Conservation (phyloP, 371 early-diverging fungal genomes). For the Blakeslea trispora region DNA sequence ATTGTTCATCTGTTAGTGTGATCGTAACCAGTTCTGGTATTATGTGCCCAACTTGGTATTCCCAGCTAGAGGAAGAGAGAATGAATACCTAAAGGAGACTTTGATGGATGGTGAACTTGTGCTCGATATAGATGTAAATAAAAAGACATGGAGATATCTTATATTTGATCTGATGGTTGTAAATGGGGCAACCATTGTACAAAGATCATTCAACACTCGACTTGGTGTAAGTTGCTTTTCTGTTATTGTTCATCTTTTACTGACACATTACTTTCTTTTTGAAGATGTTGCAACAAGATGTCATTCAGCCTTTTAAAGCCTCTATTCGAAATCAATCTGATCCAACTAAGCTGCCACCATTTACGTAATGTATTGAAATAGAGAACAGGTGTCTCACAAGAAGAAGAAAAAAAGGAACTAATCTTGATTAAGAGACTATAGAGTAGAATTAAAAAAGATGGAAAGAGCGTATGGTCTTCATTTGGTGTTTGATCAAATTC, state of each 20-base stretch:
- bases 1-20: conserved; percentile 54
- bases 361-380: conserved; percentile 59
- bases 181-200: conserved; percentile 57
- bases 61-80: conserved; percentile 47
- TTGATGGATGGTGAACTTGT: conserved; percentile 81
- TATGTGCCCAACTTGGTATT: conserved; percentile 68
- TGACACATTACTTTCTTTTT: neutral
- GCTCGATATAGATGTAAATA: conserved; percentile 55
- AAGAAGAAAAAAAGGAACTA: neutral
- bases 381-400: no score
- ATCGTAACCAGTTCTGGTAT: conserved; percentile 67
- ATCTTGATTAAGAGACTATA: conserved; percentile 14
- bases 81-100: conserved; percentile 69
- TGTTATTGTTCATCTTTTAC: conserved; percentile 5
- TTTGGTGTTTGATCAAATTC: conserved; percentile 64
- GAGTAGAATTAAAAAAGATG: conserved; percentile 62
- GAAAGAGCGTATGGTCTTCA: conserved; percentile 63
- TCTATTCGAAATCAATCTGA: conserved; percentile 41
- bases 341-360: conserved; percentile 53
- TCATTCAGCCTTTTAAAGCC: conserved; percentile 57
- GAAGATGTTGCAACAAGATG: conserved; percentile 68
- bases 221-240: conserved; percentile 58
- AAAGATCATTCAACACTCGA: conserved; percentile 65
- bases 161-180: conserved; percentile 71
- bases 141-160: conserved; percentile 57